Evolutionary conservation across 2,329 filamentous ascomycete genomes (phyloP).

Genomic region (Neofusicoccum laricinum): DNA sequence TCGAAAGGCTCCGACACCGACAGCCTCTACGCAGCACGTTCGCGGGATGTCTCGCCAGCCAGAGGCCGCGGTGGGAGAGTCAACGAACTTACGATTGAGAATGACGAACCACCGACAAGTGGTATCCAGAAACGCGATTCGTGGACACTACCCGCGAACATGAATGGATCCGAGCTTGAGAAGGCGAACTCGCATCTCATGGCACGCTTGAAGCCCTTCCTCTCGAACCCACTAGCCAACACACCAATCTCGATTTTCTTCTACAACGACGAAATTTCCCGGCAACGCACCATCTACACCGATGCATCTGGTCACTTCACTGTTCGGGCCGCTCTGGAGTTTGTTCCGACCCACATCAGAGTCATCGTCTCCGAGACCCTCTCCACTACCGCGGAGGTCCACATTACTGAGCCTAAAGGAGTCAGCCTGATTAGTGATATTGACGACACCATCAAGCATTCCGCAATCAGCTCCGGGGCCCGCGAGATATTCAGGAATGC

Average conservation of each 20-base stretch:
- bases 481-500: slow-evolving; percentile 96
- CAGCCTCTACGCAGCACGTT: slow-evolving; percentile 37
- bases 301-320: slow-evolving; percentile 88
- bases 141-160: slow-evolving; percentile 55
- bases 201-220: slow-evolving; percentile 82
- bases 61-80: slow-evolving; percentile 18
- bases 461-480: slow-evolving; percentile 81
- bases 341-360: slow-evolving; percentile 84
- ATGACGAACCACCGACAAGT: slow-evolving; percentile 25
- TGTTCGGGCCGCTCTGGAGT: slow-evolving; percentile 76
- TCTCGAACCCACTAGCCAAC: slow-evolving; percentile 76
- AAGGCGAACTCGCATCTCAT: slow-evolving; percentile 84
- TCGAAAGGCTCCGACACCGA: slow-evolving; percentile 43
- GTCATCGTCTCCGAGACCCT: slow-evolving; percentile 83
- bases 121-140: slow-evolving; percentile 48
- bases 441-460: slow-evolving; percentile 95
- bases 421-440: slow-evolving; percentile 96
- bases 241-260: slow-evolving; percentile 90
- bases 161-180: slow-evolving; percentile 72
- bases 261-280: slow-evolving; percentile 79
- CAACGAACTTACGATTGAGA: slow-evolving; percentile 4
- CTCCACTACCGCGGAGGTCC: slow-evolving; percentile 74
- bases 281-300: slow-evolving; percentile 80
- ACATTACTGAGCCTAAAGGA: slow-evolving; percentile 72
- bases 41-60: slow-evolving; percentile 26